Base-by-base conservation (phyloP, 441 rosid species). In the Capsella rubella region DNA sequence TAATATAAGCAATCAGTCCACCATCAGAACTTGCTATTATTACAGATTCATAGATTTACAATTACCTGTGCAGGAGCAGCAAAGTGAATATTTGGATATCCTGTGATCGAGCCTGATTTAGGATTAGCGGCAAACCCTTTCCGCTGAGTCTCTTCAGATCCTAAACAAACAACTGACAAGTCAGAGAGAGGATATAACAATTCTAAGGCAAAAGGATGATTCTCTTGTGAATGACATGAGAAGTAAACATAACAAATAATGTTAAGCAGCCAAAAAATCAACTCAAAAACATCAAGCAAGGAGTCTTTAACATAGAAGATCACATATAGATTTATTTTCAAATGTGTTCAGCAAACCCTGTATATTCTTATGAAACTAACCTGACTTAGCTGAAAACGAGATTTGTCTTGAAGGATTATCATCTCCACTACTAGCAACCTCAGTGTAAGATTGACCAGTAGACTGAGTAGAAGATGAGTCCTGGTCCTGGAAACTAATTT, bases 381-480 rank as follows among this genome's bases (percentile, higher is more conserved):
- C 88, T 80, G 85, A 72, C 56, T 49, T 39, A 14, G 79, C 43
- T 4, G 82, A 82, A 57, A 78, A 67, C 0, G 60, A 67, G 67
- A 68, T 76, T 68, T 78, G 84, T 39, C 72, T 68, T 6, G 40
- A 62, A 34, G 76, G 72, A 31, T 73, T 72, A 78, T 80, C 82
- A 72, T 86, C 85, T 35, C 85, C 86, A 61, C 82, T 58, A 78
- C 79, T 79, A 21, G 78, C 86, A 63, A 81, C 88, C 84, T 89
- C 85, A 43, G 85, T 51, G 64, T 82, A 86, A 70, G 96, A 90
- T 50, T 90, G 90, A 69, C 85, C 81, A 28, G 89, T 89, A 3
- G 93, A 90, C 42, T 90, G 96, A 69, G 85, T 71, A 15, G 93
- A 90, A 12, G 89, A 77, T 12, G 87, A 85, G 49, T 90, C 91